Base-by-base conservation (phyloP, 305 asterid species). In the Fraxinus ornus region DNA sequence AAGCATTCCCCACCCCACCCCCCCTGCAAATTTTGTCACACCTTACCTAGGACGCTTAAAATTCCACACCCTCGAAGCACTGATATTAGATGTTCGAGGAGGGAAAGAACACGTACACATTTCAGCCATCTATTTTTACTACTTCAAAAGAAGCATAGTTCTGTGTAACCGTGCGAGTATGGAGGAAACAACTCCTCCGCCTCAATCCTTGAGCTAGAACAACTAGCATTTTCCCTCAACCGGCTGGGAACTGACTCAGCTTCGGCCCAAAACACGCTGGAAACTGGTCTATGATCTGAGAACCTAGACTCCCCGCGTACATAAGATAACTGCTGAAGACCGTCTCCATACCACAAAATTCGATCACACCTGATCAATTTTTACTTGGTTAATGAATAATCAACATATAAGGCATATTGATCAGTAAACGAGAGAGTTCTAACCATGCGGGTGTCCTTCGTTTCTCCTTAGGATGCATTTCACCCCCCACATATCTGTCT, bases 211-310 rank as follows among this genome's bases (percentile, higher is more conserved):
- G 88, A 83, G 72, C 88, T 77, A 7, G 86, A 82, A 85, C 73
- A 26, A 74, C 83, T 80, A n/a, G 49, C 28, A 60, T 62, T 78
- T 70, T 81, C 79, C 79, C 81, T 86, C 64, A 75, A 78, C 44
- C 83, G 81, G 78, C 76, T 52, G 55, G 22, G 81, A 30, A 36
- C 49, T 13, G 82, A 83, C 76, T 86, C 87, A 66, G 82, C 87
- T 76, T 86, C 89, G 6, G 80, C 89, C 64, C 57, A 57, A 79
- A 86, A 84, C 15, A 86, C 28, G 32, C 84, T 71, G 44, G 41
- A 86, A 64, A 86, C 87, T 1, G 89, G 87, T 68, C 89, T 75
- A 81, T 86, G 89, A 81, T 86, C 89, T 30, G 89, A 84, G 81
- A 86, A 83, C 84, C 85, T 78, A 0, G 89, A 86, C 35, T 86